These are phyloP conservation scores for cucumber (Cucumis sativus) DNA, from an alignment of 306 rosid genomes.

Conservation along the genomic window Cucumber_9930_V3 NC_026657.2:7031001-7031500, in stretches of 20 bases:
- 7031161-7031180: slow-evolving; percentile 12
- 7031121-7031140: slow-evolving; percentile 25
- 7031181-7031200: slow-evolving; percentile 21
- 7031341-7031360: slow-evolving; percentile 13
- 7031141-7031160: slow-evolving; percentile 18
- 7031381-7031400: slow-evolving; percentile 22
- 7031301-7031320: too few species aligned
- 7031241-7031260: slow-evolving; percentile 14
- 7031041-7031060: too few species aligned
- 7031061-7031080: too few species aligned
- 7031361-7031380: slow-evolving; percentile 32
- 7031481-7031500: too few species aligned
- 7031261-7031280: slow-evolving; percentile 6
- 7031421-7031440: slow-evolving; percentile 28
- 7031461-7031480: too few species aligned
- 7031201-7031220: slow-evolving; percentile 13
- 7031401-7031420: slow-evolving; percentile 20
- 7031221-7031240: slow-evolving; percentile 25
- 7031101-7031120: not conserved
- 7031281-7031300: too few species aligned
- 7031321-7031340: too few species aligned
- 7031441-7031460: slow-evolving; percentile 15
- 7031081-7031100: not conserved
- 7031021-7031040: too few species aligned
- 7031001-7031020: not conserved